Evolutionary conservation across 2,329 filamentous ascomycete species (phyloP).

Genomic region (Ophiostoma ips): DNA sequence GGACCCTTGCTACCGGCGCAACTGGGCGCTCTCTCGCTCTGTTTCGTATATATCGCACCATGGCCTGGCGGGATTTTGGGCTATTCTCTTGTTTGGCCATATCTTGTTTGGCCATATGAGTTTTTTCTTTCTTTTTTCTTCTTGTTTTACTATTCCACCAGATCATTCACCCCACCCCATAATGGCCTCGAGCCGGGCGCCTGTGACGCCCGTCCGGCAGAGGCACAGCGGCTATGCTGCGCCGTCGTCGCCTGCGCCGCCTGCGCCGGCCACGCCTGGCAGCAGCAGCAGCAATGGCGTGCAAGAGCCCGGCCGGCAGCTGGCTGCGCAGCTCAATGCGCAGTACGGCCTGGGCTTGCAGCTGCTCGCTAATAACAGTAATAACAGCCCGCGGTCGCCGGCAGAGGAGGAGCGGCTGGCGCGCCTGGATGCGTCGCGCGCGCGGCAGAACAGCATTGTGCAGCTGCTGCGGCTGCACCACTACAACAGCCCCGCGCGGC

Average conservation of each 20-base stretch:
- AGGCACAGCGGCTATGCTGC: background rate
- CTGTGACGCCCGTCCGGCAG: conserved; percentile 10
- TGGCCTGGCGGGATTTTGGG: no score
- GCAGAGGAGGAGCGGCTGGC: conserved; percentile 11
- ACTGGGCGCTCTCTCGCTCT: no score
- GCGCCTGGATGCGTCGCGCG: conserved; percentile 9
- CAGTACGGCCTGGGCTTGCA: conserved; percentile 18
- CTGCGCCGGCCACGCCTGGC: no score
- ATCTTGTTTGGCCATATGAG: no score
- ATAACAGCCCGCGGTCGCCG: conserved; percentile 10
- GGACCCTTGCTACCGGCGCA: no score
- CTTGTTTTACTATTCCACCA: no score
- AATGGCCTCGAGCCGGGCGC: background rate
- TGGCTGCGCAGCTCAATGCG: conserved; percentile 16
- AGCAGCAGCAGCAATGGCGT: no score
- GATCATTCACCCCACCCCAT: no score
- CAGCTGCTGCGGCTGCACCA: conserved; percentile 15
- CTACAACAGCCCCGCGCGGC: conserved; percentile 1
- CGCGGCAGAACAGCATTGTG: conserved; percentile 15
- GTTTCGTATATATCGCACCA: no score
- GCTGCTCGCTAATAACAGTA: conserved; percentile 11
- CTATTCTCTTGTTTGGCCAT: no score
- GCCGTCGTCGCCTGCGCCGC: conserved; percentile 4
- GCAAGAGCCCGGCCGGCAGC: conserved; percentile 11
- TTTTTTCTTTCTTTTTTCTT: no score